Conservation (phyloP, 2,329 filamentous ascomycete species). For the Penicillium sp. region DNA sequence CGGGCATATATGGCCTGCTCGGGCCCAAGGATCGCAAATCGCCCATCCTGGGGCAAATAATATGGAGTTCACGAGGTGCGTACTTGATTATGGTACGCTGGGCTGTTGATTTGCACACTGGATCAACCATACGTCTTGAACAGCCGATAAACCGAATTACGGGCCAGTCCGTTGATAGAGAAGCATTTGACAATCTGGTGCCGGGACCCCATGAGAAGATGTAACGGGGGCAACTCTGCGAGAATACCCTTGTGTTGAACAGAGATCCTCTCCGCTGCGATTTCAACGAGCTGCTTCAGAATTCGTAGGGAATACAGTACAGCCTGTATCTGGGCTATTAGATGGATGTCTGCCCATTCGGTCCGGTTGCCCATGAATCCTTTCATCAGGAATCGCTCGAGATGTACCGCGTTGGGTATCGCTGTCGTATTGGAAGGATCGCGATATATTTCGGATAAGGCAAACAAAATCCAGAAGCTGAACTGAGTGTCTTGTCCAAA, state of each 20-base stretch:
- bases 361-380: conserved; percentile 31
- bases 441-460: conserved; percentile 30
- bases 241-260: conserved; percentile 19
- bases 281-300: conserved; percentile 48
- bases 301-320: conserved; percentile 60
- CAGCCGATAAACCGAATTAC: conserved; percentile 7
- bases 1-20: neutral
- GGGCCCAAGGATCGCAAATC: neutral
- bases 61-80: neutral
- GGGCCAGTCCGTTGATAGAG: conserved; percentile 5
- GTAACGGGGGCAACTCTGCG: conserved; percentile 25
- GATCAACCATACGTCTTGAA: conserved; percentile 13
- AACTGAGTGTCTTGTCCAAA: conserved; percentile 12
- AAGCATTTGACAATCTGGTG: conserved; percentile 17
- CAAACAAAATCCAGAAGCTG: conserved; percentile 34
- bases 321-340: conserved; percentile 57
- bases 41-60: neutral
- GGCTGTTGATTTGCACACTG: neutral
- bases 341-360: conserved; percentile 58
- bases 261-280: conserved; percentile 28
- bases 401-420: conserved; percentile 14
- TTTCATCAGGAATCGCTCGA: conserved; percentile 28
- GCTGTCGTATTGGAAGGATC: conserved; percentile 8
- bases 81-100: neutral
- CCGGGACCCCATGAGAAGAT: conserved; percentile 27